These are phyloP conservation scores for Irpex rosettiformis DNA, from an alignment of 1,284 basidiomycete genomes.

Conservation along the genomic window DNA sequence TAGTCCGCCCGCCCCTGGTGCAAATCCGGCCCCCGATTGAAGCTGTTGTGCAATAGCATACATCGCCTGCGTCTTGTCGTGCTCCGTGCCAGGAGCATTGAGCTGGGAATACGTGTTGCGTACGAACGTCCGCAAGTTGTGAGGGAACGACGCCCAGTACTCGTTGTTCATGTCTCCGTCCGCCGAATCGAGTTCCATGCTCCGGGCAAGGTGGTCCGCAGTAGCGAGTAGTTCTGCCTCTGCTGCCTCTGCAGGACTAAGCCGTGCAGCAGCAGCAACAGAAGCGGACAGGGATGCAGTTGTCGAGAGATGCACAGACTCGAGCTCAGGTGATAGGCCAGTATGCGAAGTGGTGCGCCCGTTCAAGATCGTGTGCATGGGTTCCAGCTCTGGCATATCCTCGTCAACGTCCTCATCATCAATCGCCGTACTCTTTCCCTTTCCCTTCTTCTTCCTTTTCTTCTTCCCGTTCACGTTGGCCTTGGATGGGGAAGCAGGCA, in stretches of 20 bases:
- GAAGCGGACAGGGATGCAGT: slow-evolving; percentile 41
- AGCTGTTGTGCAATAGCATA: slow-evolving; percentile 69
- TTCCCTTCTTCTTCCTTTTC: slow-evolving; percentile 49
- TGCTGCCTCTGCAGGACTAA: slow-evolving; percentile 34
- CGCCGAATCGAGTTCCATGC: slow-evolving; percentile 42
- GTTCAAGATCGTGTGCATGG: slow-evolving; percentile 24
- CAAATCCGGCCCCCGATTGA: slow-evolving; percentile 43
- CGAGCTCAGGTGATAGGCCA: slow-evolving; percentile 42
- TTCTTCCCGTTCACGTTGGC: slow-evolving; percentile 19
- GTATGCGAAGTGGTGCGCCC: slow-evolving; percentile 22
- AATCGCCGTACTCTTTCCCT: slow-evolving; percentile 31
- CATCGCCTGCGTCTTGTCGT: slow-evolving; percentile 51
- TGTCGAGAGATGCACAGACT: slow-evolving; percentile 46
- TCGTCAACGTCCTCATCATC: slow-evolving; percentile 29
- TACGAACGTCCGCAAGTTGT: slow-evolving; percentile 52
- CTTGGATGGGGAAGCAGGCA: slow-evolving; percentile 4
- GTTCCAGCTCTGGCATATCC: slow-evolving; percentile 27
- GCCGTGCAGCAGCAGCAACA: slow-evolving; percentile 29
- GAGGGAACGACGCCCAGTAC: slow-evolving; percentile 50
- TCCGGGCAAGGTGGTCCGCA: slow-evolving; percentile 53
- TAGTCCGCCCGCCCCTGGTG: slow-evolving; percentile 5
- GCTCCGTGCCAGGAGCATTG: slow-evolving; percentile 30
- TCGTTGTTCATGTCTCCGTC: slow-evolving; percentile 41
- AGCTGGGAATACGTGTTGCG: slow-evolving; percentile 32
- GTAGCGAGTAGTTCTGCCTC: slow-evolving; percentile 52